Base-by-base conservation (phyloP, 257 asterid species). In the Solanum etuberosum region DNA sequence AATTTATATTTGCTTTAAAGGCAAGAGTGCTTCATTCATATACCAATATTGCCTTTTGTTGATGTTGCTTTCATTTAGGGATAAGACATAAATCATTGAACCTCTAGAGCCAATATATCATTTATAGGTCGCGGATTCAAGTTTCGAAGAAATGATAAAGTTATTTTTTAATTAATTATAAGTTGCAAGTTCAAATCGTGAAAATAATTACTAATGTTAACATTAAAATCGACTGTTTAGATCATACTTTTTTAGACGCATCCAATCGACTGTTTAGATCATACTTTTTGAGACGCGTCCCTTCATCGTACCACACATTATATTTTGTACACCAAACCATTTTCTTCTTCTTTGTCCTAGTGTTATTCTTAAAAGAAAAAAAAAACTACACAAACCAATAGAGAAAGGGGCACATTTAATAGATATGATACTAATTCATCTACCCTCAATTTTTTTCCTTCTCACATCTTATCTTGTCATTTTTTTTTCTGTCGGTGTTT, bases 131-230 rank as follows among this genome's bases (percentile, higher is more conserved):
- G 1, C 9, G 1, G 1, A 6, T 67, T 25, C 5, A 5, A 67
- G 5, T 27, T 0, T 54, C 12, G 1, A 1, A 65, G 0, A 65
- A 65, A 65, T 12, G 3, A 67, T 67, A 27, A 67, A 67, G 7
- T 67, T 27, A 6, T 27, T 13, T 13, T 13, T 27, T 0, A 6
- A 6, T 27, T 3, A 29, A 3, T 3, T 6, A 67, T 12, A 65
- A 10, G 0, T 27, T 1, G 0, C 0, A 27, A 0, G 1, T 67
- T 27, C 1, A 27, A 27, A 3, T 13, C 0, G 1, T 13, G 0
- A 3, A 27, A 67, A 3, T 5, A 25, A 14, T 12, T 5, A 65
- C 0, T 25, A 25, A 25, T 25, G 3, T 25, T 25, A 25, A 23
- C 1, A 27, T 25, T 25, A 65, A 4, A 25, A 25, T 65, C 0